Base-by-base conservation (phyloP, 78 protist genomes). In the Anaeramoeba flamelloides region DNA sequence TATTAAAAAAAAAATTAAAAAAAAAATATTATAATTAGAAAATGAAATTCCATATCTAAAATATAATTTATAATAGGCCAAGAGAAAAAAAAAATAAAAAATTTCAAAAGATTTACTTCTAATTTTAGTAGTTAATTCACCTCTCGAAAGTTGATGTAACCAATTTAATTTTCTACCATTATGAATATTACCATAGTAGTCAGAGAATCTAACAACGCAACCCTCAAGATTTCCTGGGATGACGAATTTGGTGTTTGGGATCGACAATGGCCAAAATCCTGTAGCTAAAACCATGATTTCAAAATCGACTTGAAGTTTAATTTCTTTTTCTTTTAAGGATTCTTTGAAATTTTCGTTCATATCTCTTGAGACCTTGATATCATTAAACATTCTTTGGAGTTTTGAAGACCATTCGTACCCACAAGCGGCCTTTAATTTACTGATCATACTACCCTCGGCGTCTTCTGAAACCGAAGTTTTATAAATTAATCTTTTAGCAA, bases 181-280 rank as follows among this genome's bases (percentile, higher is more conserved):
- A 74, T 81, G 40, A 31, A 31, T 3, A 31, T 1, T 8, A 3
- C 8, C 1, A 31, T 77, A 77, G 3, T 31, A 77, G 12, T 84
- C 36, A 41, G 76, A 81, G 74, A 89, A 89, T 39, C n/a, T n/a
- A n/a, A n/a, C n/a, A n/a, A n/a, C n/a, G n/a, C n/a, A n/a, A n/a
- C n/a, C n/a, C n/a, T n/a, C n/a, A n/a, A n/a, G n/a, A n/a, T 87
- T 89, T 36, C 77, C 74, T 26, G 91, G 91, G 1, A 79, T 32
- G 36, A 74, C 32, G 77, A 86, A 91, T 17, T 79, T 74, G 0
- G 91, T 84, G 8, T 84, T n/a, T 31, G 86, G 86, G 74, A 86
- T 82, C 40, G 83, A 87, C 0, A 91, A 64, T 2, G 94, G 94
- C 94, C 94, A 91, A 32, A 90, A 39, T 26, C 86, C 89, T 32